Evolutionary conservation across 1,139 yeast species (phyloP), one percentile per base, ranked within the genome.

Genomic region (Kluyveromyces marxianus): DNA sequence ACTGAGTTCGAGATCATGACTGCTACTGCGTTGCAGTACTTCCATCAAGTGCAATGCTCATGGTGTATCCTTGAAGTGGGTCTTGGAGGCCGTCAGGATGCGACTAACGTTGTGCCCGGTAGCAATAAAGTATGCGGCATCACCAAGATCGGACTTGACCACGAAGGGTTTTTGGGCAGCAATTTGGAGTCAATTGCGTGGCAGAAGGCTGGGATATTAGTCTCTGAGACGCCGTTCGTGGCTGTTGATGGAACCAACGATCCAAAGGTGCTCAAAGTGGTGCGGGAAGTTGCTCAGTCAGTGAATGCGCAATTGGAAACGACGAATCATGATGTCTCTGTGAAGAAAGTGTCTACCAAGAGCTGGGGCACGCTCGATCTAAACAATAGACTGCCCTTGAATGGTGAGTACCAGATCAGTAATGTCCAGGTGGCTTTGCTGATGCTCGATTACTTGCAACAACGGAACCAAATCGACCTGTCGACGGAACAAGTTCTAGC

Each of bases 41-140:
- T 90, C 63, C 74, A 73, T 41, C 59, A 73, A 6, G 73, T 74
- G 42, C 65, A 71, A 8, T 83, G 88, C 2, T 79, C 81, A 33
- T 66, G 84, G 51, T 96, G 95, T 0, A 77, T 89, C 1, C 67
- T 90, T 31, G 97, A 90, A 60, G 96, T 88, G 2, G 97, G 97
- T 0, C 69, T 90, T 4, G 97, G 97, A 2, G 97, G 97, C 0
- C 63, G 86, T 37, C 63, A 81, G 34, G 97, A 90, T 65, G 89
- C 97, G 1, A 90, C 97, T 0, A 90, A 90, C 66, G 86, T 81
- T 51, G 45, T 75, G 45, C 60, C 69, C 0, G 66, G 65, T 0
- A 29, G 36, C 4, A 44, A 49, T 7, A 80, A 83, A 3, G 50
- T 84, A 1, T 75, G 89, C 3, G 96, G 83, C 0, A 82, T 90